A percentile compares a stretch with the other conserved stretches of the same genome.
phyloP scores from a whole-genome alignment of 441 rosid genomes.

The Eutrema salsugineum region DNA sequence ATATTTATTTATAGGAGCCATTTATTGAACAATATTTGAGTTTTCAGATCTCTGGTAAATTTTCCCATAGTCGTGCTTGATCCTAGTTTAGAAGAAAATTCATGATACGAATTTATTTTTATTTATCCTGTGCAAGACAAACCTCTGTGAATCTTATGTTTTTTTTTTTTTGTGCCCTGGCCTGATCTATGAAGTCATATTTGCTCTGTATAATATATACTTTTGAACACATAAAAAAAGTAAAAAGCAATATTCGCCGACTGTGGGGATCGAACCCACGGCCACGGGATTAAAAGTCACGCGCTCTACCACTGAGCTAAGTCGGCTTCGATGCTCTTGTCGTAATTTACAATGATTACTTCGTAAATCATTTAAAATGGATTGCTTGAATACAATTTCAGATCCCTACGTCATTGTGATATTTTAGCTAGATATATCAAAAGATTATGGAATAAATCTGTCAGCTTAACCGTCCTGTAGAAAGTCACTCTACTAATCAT shows the following conservation, averaged over 20 bases:
- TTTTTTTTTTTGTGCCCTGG: not conserved
- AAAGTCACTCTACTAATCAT: too few relatives aligned
- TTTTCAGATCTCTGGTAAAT: not conserved
- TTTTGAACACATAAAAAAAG: not conserved
- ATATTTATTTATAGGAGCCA: not conserved
- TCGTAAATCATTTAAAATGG: too few relatives aligned
- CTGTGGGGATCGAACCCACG: conserved; percentile 22
- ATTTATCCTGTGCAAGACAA: not conserved
- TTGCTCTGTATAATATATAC: too few relatives aligned
- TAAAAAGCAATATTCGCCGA: not conserved
- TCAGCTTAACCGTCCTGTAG: too few relatives aligned
- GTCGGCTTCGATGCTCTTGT: not conserved
- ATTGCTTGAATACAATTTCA: too few relatives aligned
- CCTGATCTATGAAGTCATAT: too few relatives aligned
- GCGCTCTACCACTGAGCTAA: conserved; percentile 43
- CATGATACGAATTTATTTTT: not conserved
- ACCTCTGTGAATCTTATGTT: not conserved
- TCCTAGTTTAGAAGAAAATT: not conserved
- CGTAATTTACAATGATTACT: too few relatives aligned
- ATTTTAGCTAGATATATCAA: too few relatives aligned
- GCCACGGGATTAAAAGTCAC: conserved; percentile 35
- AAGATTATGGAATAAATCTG: too few relatives aligned
- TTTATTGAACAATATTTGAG: not conserved
- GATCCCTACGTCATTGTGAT: too few relatives aligned
- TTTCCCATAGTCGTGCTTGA: not conserved